Conservation (phyloP, 176 grass and related monocot species). For the Poa annua region DNA sequence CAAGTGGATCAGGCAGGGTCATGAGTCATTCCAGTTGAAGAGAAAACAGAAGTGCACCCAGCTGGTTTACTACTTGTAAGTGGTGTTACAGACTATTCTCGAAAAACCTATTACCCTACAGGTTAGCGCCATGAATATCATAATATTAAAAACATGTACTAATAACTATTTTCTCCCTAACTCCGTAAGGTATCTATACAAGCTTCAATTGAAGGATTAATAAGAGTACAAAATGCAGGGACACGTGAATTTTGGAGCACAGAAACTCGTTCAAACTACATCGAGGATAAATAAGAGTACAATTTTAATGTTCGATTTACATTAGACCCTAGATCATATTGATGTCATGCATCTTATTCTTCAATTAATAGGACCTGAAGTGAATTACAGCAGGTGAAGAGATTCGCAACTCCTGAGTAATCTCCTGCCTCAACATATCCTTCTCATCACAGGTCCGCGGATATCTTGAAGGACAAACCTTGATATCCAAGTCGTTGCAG, state of each 20-base stretch:
- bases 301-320: not conserved
- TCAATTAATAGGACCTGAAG: not conserved
- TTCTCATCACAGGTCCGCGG: not conserved
- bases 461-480: not conserved
- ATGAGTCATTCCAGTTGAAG: not conserved
- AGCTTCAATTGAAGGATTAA: too few species aligned
- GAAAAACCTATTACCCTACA: too few species aligned
- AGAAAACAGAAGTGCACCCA: not conserved
- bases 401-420: not conserved
- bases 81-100: not conserved
- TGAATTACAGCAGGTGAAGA: not conserved
- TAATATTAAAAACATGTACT: too few species aligned
- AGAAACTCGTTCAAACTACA: not conserved
- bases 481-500: not conserved
- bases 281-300: not conserved
- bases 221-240: too few species aligned
- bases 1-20: not conserved
- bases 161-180: too few species aligned
- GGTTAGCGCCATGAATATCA: too few species aligned
- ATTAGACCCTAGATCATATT: not conserved
- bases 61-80: not conserved
- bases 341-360: not conserved
- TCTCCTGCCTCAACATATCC: not conserved
- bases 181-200: too few species aligned
- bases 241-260: too few species aligned